Base-by-base conservation (phyloP, 345 rosid species). In the Hypericum perforatum region DNA sequence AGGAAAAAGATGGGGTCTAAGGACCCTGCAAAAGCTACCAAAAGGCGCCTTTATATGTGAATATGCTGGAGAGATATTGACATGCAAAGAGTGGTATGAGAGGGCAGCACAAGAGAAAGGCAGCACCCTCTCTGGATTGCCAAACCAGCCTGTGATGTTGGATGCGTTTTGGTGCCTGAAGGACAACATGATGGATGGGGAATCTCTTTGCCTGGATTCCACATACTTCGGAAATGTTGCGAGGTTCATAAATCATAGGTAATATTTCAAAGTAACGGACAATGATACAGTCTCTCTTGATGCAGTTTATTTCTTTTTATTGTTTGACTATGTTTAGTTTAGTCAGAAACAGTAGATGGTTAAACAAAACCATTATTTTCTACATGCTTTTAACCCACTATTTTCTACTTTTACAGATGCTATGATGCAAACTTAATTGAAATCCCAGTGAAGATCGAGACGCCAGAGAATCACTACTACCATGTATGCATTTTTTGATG, bases 221-320 rank as follows among this genome's bases (percentile, higher is more conserved):
- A 79, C 90, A 8, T 49, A 46, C 59, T 71, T 58, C 57, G 96
- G 96, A 45, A 92, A 92, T 74, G 81, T 83, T 57, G 96, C 95
- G 32, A 75, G 90, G 70, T 92, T 92, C 71, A 84, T 92, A 49
- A 92, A 91, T 68, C 96, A 91, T 58, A 79, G 98, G 98, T 81
- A 76, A 49, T 54, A 53, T 49, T 58, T 66, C 58, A 12, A 53
- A 7, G 13, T 36, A 8, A 6, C 52, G 46, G 54, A 50, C 14
- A 13, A 22, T 38, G 43, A 11, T 40, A 3, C 15, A 10, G 15
- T 49, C 0, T 16, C 9, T 29, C 32, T 59, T 6, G 15, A 13
- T 8, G 29, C 0, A 13, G 13, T 32, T 6, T 16, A 7, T 14
- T 14, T 42, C 7, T 16, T 45, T 45, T 14, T 46, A 46, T 14